Evolutionary conservation across 2,329 filamentous ascomycete genomes (phyloP), one percentile per base, ranked within the genome.

Genomic region (Colletotrichum tropicicola): DNA sequence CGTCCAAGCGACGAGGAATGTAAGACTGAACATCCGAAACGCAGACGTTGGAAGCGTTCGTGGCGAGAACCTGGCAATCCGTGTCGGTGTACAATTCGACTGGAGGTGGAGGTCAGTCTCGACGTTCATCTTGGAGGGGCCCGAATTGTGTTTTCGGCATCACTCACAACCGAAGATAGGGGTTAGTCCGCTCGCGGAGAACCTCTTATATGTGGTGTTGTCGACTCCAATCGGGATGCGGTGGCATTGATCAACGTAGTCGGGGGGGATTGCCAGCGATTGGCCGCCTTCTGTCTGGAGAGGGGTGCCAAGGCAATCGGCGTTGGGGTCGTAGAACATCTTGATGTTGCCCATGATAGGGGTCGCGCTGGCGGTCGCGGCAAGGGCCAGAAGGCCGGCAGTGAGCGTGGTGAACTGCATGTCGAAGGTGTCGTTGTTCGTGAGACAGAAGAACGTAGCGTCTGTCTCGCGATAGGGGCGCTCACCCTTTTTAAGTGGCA

Each of bases 331-430:
- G 61, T 55, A 61, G 49, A 55, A 65, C 49, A 65, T 61, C 13
- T 61, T 65, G 61, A 65, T 56, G 35, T 3, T 49, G 28, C 61
- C 61, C 21, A 65, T 51, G 49, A 61, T 44, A 4, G 61, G 28
- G 21, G 49, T 12, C 27, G 61, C 61, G 15, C 15, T 39, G 41
- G 57, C 49, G 25, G 57, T 39, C 5, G 49, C 43, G 17, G 61
- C 49, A 23, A 65, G 23, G 23, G 61, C 57, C 57, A 61, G 4
- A 6, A 65, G 37, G 44, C 41, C 49, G 48, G 49, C 35, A 21
- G 52, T 8, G 35, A 57, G 10, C 5, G 37, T 63, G 12, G 49
- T 45, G 49, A 56, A 8, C 44, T 60, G 57, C 61, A 65, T 65
- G 6, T 27, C 10, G n/a, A 7, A 15, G 32, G 3, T 13, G 12